Evolutionary conservation across 1,139 yeast species (phyloP).

Genomic region (Candida neerlandica): DNA sequence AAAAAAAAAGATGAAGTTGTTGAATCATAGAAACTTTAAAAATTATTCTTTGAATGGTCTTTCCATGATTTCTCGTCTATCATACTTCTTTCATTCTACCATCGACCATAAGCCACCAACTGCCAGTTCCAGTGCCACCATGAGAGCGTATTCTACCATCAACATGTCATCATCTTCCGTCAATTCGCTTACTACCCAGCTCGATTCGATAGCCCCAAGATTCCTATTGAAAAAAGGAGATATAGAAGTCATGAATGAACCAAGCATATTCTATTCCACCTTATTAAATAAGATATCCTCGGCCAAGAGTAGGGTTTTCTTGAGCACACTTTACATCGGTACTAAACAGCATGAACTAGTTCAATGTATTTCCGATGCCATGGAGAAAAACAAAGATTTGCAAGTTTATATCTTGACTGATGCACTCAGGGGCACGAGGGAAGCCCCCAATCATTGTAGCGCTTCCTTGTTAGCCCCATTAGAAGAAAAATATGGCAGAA

Average conservation of each 20-base stretch:
- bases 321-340: conserved; percentile 88
- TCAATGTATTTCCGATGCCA: conserved; percentile 59
- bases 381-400: conserved; percentile 58
- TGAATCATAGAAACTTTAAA: conserved; percentile 1
- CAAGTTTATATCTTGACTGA: conserved; percentile 78
- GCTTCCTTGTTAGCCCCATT: conserved; percentile 75
- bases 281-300: conserved; percentile 56
- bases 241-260: conserved; percentile 65
- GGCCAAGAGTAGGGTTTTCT: conserved; percentile 66
- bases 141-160: neutral
- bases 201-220: conserved; percentile 71
- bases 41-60: neutral
- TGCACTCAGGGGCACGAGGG: conserved; percentile 91
- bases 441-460: conserved; percentile 76
- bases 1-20: conserved; percentile 1
- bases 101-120: neutral
- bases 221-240: conserved; percentile 63
- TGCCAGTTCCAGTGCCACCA: neutral
- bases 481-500: conserved; percentile 63
- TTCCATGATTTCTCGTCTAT: neutral
- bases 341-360: conserved; percentile 75
- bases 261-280: conserved; percentile 66
- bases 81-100: neutral
- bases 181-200: conserved; percentile 31
- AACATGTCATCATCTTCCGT: neutral